These are phyloP conservation scores for Plasmodium chabaudi DNA, from an alignment of 169 alveolate genomes.

Conservation along the genomic window DNA sequence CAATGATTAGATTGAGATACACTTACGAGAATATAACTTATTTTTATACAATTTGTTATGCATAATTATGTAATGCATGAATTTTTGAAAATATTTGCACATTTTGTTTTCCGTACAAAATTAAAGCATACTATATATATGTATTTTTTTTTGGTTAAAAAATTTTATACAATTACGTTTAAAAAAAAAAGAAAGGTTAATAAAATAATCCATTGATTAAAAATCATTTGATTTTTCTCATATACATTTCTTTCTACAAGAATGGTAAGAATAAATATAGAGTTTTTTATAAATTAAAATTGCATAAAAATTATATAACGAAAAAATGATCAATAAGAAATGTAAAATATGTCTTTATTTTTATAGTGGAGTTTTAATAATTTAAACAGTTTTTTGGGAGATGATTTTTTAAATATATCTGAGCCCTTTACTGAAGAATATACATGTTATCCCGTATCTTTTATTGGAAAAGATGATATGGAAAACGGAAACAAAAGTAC, in stretches of 20 bases:
- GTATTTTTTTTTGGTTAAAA: too few species aligned
- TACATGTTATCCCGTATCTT: conserved; percentile 90
- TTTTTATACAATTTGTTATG: too few species aligned
- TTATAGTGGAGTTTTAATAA: conserved; percentile 75
- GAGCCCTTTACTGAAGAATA: conserved; percentile 81
- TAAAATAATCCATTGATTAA: too few species aligned
- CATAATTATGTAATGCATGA: too few species aligned
- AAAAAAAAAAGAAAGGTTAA: too few species aligned
- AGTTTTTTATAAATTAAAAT: background rate
- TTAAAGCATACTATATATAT: too few species aligned
- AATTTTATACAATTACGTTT: too few species aligned
- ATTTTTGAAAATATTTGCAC: too few species aligned
- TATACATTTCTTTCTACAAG: conserved; percentile 1
- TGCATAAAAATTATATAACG: background rate
- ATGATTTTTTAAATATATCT: conserved; percentile 57
- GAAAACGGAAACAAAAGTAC: conserved; percentile 89
- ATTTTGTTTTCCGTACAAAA: too few species aligned
- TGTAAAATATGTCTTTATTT: conserved; percentile 25
- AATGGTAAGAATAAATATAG: conserved; percentile 33
- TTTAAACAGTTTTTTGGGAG: conserved; percentile 50
- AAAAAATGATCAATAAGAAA: background rate
- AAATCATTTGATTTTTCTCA: background rate
- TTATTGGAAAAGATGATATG: conserved; percentile 89
- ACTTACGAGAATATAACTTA: too few species aligned
- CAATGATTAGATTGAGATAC: too few species aligned